Evolutionary conservation across 805 yeast species (phyloP).

Genomic region (Starmerella sp.): DNA sequence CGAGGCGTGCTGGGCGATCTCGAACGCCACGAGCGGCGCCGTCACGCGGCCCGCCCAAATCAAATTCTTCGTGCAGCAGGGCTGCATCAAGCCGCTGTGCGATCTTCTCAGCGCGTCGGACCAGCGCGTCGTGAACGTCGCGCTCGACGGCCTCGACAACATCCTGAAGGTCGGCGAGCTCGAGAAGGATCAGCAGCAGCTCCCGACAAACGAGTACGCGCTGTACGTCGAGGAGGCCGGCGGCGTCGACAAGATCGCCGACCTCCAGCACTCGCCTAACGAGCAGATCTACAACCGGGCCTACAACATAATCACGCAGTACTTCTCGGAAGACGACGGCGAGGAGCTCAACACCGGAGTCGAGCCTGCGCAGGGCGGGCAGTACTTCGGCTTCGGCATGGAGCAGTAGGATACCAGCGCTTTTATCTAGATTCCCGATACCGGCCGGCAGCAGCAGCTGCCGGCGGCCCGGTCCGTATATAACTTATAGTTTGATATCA

Average conservation of each 20-base stretch:
- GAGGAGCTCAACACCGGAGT: constrained; percentile 54
- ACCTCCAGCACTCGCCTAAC: constrained; percentile 83
- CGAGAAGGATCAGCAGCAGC: constrained; percentile 67
- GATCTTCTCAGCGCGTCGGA: constrained; percentile 83
- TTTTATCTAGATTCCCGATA: background rate
- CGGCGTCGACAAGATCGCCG: constrained; percentile 92
- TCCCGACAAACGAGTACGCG: constrained; percentile 72
- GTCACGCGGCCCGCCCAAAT: constrained; percentile 84
- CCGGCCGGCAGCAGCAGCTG: background rate
- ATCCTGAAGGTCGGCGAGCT: constrained; percentile 88
- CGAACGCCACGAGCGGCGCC: constrained; percentile 96
- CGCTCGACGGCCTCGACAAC: constrained; percentile 89
- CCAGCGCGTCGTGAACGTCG: constrained; percentile 82
- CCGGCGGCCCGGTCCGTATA: background rate
- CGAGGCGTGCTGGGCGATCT: constrained; percentile 99
- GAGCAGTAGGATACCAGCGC: background rate
- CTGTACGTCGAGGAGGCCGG: constrained; percentile 94
- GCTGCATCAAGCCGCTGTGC: constrained; percentile 94
- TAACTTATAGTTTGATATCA: background rate
- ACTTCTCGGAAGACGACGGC: constrained; percentile 60
- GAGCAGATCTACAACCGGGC: constrained; percentile 90
- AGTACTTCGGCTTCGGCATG: constrained; percentile 74
- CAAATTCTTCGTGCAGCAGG: constrained; percentile 83
- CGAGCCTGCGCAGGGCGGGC: constrained; percentile 68
- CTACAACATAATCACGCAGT: constrained; percentile 76